Base-by-base conservation (phyloP, 2,329 filamentous ascomycete genomes). In the Colletotrichum falcatum region DNA sequence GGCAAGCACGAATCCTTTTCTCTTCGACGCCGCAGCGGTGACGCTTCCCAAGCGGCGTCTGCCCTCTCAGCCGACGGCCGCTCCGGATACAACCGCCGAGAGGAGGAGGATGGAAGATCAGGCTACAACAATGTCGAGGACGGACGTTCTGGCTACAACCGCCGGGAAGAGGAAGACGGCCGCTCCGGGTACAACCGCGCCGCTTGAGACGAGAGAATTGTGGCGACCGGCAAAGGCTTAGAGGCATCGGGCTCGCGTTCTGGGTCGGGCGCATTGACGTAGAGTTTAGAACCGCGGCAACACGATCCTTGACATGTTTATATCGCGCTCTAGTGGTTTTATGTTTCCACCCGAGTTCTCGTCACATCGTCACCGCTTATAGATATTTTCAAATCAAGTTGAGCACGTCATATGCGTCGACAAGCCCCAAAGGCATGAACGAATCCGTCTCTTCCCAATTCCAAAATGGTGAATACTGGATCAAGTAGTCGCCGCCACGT, bases 61-160 rank as follows among this genome's bases (percentile, higher is more conserved):
- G n/a, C 11, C 28, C 2, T 23, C 28, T 48, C 62, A 18, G n/a
- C 58, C 18, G 56, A 46, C 18, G 18, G 23, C 2, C 37, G 37
- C 0, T 63, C 61, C 9, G 61, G 61, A 11, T 65, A 65, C 42
- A 65, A 65, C 11, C 51, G 61, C 6, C 39, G 51, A 1, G 37
- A 64, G 20, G n/a, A 64, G 20, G n/a, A 12, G 6, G 49, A 46
- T 4, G 51, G 51, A 1, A 39, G 37, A 2, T 64, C 61, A 1
- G 61, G 61, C 3, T 55, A 56, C 39, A 55, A 64, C 28, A 55
- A 26, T 12, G 28, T 48, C 1, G 20, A n/a, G 2, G 51, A 56
- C 5, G 61, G 61, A 1, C 39, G 61, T 0, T 55, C 61, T 8
- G 61, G 48, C 0, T 54, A 54, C 4, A 56, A 48, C 3, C 42